phyloP scores from a whole-genome alignment of 805 yeast species.

The Saturnispora saitoi region DNA sequence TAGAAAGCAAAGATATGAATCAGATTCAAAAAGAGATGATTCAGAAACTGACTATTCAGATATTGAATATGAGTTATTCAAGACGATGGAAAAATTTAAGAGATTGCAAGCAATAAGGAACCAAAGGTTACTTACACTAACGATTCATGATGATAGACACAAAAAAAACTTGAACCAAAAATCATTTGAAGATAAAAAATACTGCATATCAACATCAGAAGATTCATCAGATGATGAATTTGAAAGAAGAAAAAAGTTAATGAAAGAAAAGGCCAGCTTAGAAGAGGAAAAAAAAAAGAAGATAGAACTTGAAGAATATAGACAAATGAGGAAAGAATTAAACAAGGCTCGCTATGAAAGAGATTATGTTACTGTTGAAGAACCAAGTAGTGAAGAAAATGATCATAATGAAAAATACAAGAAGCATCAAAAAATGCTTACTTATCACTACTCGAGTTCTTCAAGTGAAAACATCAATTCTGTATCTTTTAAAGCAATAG shows the following conservation, averaged over 20 bases:
- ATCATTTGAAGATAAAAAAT: not conserved
- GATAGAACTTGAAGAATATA: not conserved
- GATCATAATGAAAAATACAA: not conserved
- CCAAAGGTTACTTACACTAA: not conserved
- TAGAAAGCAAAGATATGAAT: not conserved
- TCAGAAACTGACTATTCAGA: not conserved
- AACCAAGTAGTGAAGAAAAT: not conserved
- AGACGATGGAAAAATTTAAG: not conserved
- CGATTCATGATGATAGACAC: not conserved
- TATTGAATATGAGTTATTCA: constrained; percentile 1
- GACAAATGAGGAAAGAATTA: not conserved
- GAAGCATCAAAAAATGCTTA: constrained; percentile 6
- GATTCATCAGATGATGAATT: constrained; percentile 7
- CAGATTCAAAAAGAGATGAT: not conserved
- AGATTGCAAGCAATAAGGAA: not conserved
- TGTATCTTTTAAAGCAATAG: not conserved
- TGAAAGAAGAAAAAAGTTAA: not conserved
- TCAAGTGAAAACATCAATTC: constrained; percentile 9
- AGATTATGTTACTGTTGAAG: not conserved
- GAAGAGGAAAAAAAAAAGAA: not conserved
- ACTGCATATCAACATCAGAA: not conserved
- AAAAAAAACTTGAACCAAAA: not conserved
- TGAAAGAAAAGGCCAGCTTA: not conserved
- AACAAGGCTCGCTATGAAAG: constrained; percentile 16
- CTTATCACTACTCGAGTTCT: not conserved